Percentiles rank a stretch among this genome's conserved stretches.
Conservation (phyloP, 306 rosid genomes). For the Clitoria ternatea region DNA sequence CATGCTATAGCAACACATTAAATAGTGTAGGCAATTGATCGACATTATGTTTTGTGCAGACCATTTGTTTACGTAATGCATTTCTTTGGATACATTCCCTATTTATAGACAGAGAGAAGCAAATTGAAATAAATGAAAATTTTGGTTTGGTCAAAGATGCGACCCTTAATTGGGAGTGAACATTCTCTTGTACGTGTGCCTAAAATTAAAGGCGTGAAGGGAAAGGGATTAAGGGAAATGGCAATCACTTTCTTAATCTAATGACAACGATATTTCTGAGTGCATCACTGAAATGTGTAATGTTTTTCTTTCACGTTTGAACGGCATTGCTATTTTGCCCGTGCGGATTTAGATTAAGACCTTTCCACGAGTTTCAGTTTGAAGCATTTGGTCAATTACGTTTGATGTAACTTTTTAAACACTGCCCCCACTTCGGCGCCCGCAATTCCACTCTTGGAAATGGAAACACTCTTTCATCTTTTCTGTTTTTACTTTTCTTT, state of each 20-base stretch:
- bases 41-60: background rate
- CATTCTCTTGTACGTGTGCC: background rate
- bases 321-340: background rate
- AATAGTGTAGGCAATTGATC: background rate
- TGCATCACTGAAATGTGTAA: constrained; percentile 3
- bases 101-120: no score
- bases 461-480: no score
- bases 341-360: constrained; percentile 28
- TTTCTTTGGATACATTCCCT: no score
- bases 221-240: constrained; percentile 16
- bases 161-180: constrained; percentile 6
- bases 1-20: background rate
- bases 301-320: constrained; percentile 14
- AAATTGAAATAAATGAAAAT: background rate
- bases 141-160: constrained; percentile 18
- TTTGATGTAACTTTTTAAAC: constrained; percentile 2
- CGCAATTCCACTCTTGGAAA: constrained; percentile 6
- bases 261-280: constrained; percentile 14
- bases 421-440: background rate
- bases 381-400: constrained; percentile 10
- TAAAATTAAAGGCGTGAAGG: constrained; percentile 22
- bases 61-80: constrained; percentile 14
- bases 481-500: no score
- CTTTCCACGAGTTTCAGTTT: constrained; percentile 11
- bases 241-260: constrained; percentile 22